Percentiles rank a stretch among this genome's conserved stretches.
phyloP scores from a whole-genome alignment of 345 rosid genomes.

The Cardamine occulta region DNA sequence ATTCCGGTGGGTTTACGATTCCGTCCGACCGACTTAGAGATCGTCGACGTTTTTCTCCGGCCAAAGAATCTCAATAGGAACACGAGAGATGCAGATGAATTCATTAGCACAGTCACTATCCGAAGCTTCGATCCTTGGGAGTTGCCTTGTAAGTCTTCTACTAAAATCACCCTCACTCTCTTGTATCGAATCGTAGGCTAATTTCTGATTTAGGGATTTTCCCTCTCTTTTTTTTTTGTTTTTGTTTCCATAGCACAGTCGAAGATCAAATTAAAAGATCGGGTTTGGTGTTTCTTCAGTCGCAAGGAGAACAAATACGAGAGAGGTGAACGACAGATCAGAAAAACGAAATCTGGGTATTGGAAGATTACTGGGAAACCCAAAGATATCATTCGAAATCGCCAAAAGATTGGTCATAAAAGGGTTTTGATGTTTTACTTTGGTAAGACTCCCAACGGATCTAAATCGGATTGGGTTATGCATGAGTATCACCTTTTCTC shows the following conservation, averaged over 20 bases:
- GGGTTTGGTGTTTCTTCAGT: slow-evolving; percentile 51
- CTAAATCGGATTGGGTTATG: slow-evolving; percentile 40
- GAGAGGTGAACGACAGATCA: slow-evolving; percentile 28
- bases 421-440: slow-evolving; percentile 51
- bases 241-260: slow-evolving; percentile 19
- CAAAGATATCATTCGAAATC: slow-evolving; percentile 22
- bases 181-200: background rate
- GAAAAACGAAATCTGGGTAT: slow-evolving; percentile 48
- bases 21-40: slow-evolving; percentile 52
- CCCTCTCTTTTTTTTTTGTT: too few relatives aligned
- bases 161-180: background rate
- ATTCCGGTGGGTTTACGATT: slow-evolving; percentile 46
- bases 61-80: slow-evolving; percentile 36
- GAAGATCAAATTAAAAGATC: slow-evolving; percentile 28
- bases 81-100: slow-evolving; percentile 3
- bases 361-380: slow-evolving; percentile 60
- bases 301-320: slow-evolving; percentile 36
- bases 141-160: slow-evolving; percentile 40
- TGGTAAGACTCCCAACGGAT: slow-evolving; percentile 1
- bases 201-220: background rate
- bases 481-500: slow-evolving; percentile 39
- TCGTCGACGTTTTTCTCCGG: slow-evolving; percentile 46
- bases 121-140: slow-evolving; percentile 57
- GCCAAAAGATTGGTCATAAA: slow-evolving; percentile 46
- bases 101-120: slow-evolving; percentile 49